Evolutionary conservation across 176 grass and related monocot species (phyloP).

Genomic region (Musa itinerans): DNA sequence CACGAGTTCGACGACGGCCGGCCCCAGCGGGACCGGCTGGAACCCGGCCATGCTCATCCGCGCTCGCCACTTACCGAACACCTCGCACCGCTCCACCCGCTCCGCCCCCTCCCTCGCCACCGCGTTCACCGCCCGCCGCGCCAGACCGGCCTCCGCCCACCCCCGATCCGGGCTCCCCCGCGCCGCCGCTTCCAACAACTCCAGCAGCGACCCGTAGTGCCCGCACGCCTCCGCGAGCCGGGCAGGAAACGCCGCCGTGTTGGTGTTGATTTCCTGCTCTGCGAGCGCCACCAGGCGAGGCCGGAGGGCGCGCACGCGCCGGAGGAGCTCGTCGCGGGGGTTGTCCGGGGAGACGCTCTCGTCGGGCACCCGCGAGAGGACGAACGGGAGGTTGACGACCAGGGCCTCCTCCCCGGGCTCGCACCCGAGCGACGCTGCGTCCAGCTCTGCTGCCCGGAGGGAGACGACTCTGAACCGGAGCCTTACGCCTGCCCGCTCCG

Average conservation of each 20-base stretch:
- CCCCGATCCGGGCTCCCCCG: neutral
- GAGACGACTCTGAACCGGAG: neutral
- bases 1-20: neutral
- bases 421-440: neutral
- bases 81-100: slow-evolving; percentile 6
- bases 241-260: slow-evolving; percentile 8
- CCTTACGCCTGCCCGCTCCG: neutral
- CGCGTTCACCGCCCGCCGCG: slow-evolving; percentile 6
- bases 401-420: slow-evolving; percentile 3
- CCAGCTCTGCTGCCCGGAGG: neutral
- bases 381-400: slow-evolving; percentile 2
- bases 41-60: neutral
- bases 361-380: slow-evolving; percentile 5
- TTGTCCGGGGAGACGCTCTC: slow-evolving; percentile 5
- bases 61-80: neutral
- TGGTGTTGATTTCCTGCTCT: slow-evolving; percentile 81
- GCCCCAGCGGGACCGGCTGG: neutral
- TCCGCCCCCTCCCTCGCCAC: neutral
- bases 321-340: slow-evolving; percentile 12
- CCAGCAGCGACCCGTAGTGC: slow-evolving; percentile 4
- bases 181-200: slow-evolving; percentile 1
- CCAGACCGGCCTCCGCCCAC: neutral
- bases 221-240: slow-evolving; percentile 3
- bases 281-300: slow-evolving; percentile 12
- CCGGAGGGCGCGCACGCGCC: neutral